Evolutionary conservation across 345 rosid species (phyloP), one percentile per base, ranked within the genome.

Genomic region (Aethionema arabicum): DNA sequence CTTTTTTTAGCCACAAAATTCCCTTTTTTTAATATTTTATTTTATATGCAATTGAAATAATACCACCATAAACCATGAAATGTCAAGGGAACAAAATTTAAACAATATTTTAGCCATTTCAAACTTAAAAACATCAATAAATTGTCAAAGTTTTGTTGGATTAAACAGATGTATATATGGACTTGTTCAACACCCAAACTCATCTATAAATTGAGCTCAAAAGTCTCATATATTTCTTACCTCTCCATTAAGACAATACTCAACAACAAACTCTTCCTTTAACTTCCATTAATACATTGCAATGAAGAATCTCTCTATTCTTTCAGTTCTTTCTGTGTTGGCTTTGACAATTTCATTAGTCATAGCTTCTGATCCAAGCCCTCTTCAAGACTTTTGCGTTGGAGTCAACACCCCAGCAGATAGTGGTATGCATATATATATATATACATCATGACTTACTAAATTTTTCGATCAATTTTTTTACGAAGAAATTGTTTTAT

Each of bases 371-470:
- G 52, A 63, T 8, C 68, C 61, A 53, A 53, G 37, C 61, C 61
- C 43, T 11, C 37, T 64, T 52, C 68, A 53, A 5, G 68, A 64
- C 68, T 64, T 64, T 4, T 64, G 68, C 4, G 61, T 64, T 0
- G 44, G 11, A 2, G 35, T 36, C 10, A 12, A 53, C 37, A 43
- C 36, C 15, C 11, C 61, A 9, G 11, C 29, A 9, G 0, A 53
- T 64, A 52, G 37, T 0, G 52, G 68, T 64, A 53, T 12, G 14
- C 2, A 21, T 21, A 21, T 2, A n/a, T n/a, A n/a, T n/a, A n/a
- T n/a, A n/a, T n/a, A n/a, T 63, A 40, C 8, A 52, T 14, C 33
- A 3, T 32, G 10, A 16, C 6, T 65, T 30, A 52, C 1, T 27
- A 16, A n/a, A n/a, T n/a, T n/a, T n/a, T n/a, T n/a, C n/a, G n/a